Conservation (phyloP, 2,329 filamentous ascomycete species). For the Colletotrichum paranaense region DNA sequence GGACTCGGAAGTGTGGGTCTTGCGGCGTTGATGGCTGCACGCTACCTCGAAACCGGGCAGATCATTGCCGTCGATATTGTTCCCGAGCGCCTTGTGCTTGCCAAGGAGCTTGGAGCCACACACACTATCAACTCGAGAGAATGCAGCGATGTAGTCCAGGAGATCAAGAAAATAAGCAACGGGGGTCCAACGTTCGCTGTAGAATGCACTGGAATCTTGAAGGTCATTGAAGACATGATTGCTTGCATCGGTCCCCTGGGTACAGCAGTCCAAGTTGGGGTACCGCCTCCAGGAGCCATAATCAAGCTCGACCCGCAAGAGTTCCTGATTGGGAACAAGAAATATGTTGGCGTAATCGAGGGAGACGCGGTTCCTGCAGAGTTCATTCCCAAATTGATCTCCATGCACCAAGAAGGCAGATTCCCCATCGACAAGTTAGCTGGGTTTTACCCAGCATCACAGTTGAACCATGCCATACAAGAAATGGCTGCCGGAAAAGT, state of each 20-base stretch:
- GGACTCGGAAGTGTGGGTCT: slow-evolving; percentile 96
- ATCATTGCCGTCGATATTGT: slow-evolving; percentile 84
- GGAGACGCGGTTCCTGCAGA: slow-evolving; percentile 15
- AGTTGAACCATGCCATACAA: slow-evolving; percentile 26
- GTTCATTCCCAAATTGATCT: slow-evolving; percentile 19
- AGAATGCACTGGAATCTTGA: slow-evolving; percentile 97
- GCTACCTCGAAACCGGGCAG: slow-evolving; percentile 81
- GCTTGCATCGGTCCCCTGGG: slow-evolving; percentile 12
- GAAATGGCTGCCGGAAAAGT: slow-evolving; percentile 22
- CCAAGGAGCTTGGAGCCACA: slow-evolving; percentile 93
- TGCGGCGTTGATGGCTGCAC: slow-evolving; percentile 90
- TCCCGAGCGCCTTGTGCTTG: slow-evolving; percentile 89
- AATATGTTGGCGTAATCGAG: slow-evolving; percentile 19
- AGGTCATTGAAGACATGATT: slow-evolving; percentile 71
- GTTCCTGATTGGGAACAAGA: slow-evolving; percentile 22
- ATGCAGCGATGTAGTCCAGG: slow-evolving; percentile 82
- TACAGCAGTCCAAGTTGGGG: slow-evolving; percentile 20
- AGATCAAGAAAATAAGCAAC: slow-evolving; percentile 96
- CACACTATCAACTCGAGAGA: slow-evolving; percentile 95
- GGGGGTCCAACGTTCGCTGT: slow-evolving; percentile 99
- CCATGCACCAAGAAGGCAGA: slow-evolving; percentile 25
- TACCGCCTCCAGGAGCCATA: slow-evolving; percentile 12
- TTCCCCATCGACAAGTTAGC: slow-evolving; percentile 21
- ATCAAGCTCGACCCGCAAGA: slow-evolving; percentile 27
- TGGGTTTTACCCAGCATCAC: background rate